Conservation (phyloP, 768 basidiomycete genomes). For the Xerocomellus amylosporus region DNA sequence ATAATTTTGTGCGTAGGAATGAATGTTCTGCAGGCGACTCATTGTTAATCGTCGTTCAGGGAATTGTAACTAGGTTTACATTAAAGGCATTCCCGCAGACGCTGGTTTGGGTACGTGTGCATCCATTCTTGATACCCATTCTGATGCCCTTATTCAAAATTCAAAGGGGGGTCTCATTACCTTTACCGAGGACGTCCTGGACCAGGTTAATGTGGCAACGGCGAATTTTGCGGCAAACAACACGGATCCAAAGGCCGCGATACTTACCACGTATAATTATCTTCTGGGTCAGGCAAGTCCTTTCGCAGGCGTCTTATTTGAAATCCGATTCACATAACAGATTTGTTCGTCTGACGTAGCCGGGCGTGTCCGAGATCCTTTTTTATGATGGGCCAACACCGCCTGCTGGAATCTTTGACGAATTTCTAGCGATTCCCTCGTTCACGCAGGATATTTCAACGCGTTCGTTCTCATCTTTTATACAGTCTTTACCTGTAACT, state of each 20-base stretch:
- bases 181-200: conserved; percentile 12
- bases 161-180: conserved; percentile 50
- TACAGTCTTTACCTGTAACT: conserved; percentile 1
- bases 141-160: background rate
- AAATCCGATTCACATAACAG: background rate
- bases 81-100: conserved; percentile 53
- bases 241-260: conserved; percentile 25
- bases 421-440: conserved; percentile 23
- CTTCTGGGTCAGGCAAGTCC: background rate
- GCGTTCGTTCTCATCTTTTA: conserved; percentile 15
- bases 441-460: conserved; percentile 6
- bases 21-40: background rate
- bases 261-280: conserved; percentile 45
- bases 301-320: no score
- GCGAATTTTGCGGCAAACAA: conserved; percentile 20
- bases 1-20: conserved; percentile 48
- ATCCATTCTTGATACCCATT: background rate
- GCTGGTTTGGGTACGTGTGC: conserved; percentile 53
- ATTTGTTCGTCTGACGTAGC: background rate
- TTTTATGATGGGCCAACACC: conserved; percentile 52
- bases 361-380: conserved; percentile 31
- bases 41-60: conserved; percentile 29
- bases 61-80: conserved; percentile 59
- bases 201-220: conserved; percentile 16
- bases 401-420: conserved; percentile 21